These are phyloP conservation scores for Boletus tylopilopsis DNA, from an alignment of 768 basidiomycete species.

Conservation along the genomic window DNA sequence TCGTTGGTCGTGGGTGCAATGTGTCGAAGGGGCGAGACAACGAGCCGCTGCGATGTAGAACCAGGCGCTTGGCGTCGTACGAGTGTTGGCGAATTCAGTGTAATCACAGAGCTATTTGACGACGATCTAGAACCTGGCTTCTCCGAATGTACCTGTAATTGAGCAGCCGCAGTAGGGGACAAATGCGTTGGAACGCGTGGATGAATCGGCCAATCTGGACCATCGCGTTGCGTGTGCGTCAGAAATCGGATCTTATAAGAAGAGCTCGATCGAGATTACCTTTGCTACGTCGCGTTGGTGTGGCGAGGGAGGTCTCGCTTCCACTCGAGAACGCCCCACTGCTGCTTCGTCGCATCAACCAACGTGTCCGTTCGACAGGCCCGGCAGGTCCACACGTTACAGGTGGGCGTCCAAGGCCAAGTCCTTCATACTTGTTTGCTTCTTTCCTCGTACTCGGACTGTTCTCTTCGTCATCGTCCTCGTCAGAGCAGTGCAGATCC, in stretches of 20 bases:
- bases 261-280: constrained; percentile 46
- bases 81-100: constrained; percentile 45
- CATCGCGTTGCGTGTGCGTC: neutral
- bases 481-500: constrained; percentile 44
- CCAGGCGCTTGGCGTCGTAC: constrained; percentile 32
- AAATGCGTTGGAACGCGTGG: constrained; percentile 45
- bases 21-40: constrained; percentile 21
- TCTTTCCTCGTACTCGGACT: constrained; percentile 59
- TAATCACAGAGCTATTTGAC: constrained; percentile 47
- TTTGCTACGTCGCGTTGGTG: constrained; percentile 58
- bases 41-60: constrained; percentile 21
- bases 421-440: constrained; percentile 51
- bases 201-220: constrained; percentile 54
- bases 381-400: constrained; percentile 25
- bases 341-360: constrained; percentile 74
- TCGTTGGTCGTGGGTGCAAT: constrained; percentile 41
- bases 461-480: constrained; percentile 58
- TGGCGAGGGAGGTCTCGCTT: constrained; percentile 59
- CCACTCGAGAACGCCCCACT: constrained; percentile 80
- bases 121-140: constrained; percentile 57
- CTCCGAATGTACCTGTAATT: constrained; percentile 35
- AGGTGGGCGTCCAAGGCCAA: constrained; percentile 63
- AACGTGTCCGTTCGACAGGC: constrained; percentile 45
- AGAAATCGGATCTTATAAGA: constrained; percentile 2
- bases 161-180: constrained; percentile 43